A percentile compares a stretch with the other conserved stretches of the same genome.
Conservation (phyloP, 129 eudicot genomes). For the Gnaphalium uliginosum region DNA sequence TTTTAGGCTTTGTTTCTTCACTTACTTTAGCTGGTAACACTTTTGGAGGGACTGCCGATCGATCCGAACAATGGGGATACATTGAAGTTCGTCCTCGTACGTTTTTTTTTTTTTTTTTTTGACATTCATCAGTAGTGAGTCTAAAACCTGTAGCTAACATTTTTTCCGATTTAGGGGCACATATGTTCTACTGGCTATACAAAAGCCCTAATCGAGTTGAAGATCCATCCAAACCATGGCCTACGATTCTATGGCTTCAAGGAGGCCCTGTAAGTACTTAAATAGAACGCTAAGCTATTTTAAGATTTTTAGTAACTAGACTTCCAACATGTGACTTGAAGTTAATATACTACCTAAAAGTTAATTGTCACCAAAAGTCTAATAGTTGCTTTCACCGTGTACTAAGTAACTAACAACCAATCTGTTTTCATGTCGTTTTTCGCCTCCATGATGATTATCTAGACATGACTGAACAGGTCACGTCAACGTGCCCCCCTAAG, state of each 20-base stretch:
- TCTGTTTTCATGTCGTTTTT: background rate
- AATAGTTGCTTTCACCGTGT: background rate
- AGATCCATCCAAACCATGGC: slow-evolving; percentile 60
- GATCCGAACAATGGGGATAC: slow-evolving; percentile 64
- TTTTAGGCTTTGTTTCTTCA: slow-evolving; percentile 9
- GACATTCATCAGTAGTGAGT: background rate
- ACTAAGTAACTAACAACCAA: background rate
- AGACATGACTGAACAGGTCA: background rate
- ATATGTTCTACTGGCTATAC: slow-evolving; percentile 66
- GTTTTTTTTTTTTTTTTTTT: slow-evolving; percentile 6
- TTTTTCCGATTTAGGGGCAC: slow-evolving; percentile 42
- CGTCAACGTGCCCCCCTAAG: background rate
- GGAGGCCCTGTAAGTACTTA: slow-evolving; percentile 60
- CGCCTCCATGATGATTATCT: background rate
- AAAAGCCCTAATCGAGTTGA: slow-evolving; percentile 50
- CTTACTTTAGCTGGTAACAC: slow-evolving; percentile 18
- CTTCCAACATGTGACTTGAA: background rate
- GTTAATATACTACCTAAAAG: background rate
- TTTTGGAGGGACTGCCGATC: slow-evolving; percentile 39
- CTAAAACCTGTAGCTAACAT: background rate
- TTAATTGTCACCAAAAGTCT: background rate
- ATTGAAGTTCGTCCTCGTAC: slow-evolving; percentile 54
- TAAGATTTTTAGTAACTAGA: background rate
- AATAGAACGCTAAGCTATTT: background rate
- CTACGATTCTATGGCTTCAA: slow-evolving; percentile 59